Percentiles rank a stretch among this genome's conserved stretches.
phyloP scores from a whole-genome alignment of 2,329 filamentous ascomycete genomes.

The Pseudonectria foliicola region DNA sequence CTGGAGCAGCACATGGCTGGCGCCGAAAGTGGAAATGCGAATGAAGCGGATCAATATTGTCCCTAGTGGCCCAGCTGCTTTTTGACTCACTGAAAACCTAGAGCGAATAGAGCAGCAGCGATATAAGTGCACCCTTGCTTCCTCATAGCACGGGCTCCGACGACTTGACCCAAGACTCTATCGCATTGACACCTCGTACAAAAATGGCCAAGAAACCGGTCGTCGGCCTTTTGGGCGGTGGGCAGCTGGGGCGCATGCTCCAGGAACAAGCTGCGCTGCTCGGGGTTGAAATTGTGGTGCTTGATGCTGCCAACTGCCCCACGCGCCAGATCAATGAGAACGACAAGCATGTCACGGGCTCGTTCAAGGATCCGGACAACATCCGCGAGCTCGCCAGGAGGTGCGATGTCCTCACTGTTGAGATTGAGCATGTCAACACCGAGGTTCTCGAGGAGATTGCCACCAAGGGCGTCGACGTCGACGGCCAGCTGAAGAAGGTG shows the following conservation, averaged over 20 bases:
- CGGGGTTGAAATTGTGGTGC: conserved; percentile 69
- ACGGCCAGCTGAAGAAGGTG: conserved; percentile 39
- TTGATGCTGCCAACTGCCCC: conserved; percentile 70
- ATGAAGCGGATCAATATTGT: no score
- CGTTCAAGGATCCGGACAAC: conserved; percentile 75
- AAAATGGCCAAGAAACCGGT: conserved; percentile 13
- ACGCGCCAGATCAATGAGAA: conserved; percentile 81
- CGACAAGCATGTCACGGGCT: conserved; percentile 69
- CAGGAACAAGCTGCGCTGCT: conserved; percentile 72
- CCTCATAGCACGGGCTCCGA: no score
- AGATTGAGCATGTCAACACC: conserved; percentile 95
- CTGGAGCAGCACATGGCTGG: no score
- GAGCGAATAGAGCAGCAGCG: no score
- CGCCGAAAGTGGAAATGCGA: no score
- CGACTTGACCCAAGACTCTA: no score
- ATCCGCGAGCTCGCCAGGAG: conserved; percentile 70
- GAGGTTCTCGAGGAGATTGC: conserved; percentile 78
- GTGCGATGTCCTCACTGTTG: conserved; percentile 80
- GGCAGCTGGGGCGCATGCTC: conserved; percentile 88
- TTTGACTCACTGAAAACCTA: no score
- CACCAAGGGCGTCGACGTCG: conserved; percentile 50
- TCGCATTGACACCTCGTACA: no score
- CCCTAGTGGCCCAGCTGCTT: no score
- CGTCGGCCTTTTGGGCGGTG: conserved; percentile 50
- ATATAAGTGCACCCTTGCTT: no score